Percentiles rank a stretch among this genome's conserved stretches.
These are phyloP conservation scores for Paramecium primaurelia DNA, from an alignment of 73 alveolate species.

Conservation along the genomic window DNA sequence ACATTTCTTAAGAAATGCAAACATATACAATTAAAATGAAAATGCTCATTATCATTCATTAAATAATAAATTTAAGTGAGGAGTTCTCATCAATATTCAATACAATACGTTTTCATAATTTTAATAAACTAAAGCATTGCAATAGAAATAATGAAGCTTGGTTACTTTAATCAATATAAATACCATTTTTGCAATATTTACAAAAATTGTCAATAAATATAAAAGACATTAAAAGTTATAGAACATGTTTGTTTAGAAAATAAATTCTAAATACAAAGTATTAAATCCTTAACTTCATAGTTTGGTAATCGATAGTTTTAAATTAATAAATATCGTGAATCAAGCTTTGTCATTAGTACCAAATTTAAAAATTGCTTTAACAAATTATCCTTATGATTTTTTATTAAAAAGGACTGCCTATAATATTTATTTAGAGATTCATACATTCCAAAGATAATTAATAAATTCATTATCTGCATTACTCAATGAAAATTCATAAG, in stretches of 20 bases:
- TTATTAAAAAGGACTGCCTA: background rate
- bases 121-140: background rate
- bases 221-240: constrained; percentile 5
- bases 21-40: background rate
- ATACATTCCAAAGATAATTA: background rate
- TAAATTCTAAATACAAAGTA: background rate
- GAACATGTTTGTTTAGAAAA: background rate
- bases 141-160: background rate
- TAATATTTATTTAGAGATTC: background rate
- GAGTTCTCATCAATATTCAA: background rate
- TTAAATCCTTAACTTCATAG: background rate
- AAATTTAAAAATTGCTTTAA: background rate
- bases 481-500: background rate
- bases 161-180: background rate
- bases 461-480: constrained; percentile 28
- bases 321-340: constrained; percentile 1
- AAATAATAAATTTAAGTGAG: background rate
- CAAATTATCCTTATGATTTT: constrained; percentile 25
- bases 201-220: constrained; percentile 17
- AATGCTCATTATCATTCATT: constrained; percentile 21
- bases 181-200: constrained; percentile 15
- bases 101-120: background rate
- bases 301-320: constrained; percentile 15
- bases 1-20: background rate
- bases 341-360: background rate